Base-by-base conservation (phyloP, 768 basidiomycete genomes). In the Lanmaoa pseudosensibilis region DNA sequence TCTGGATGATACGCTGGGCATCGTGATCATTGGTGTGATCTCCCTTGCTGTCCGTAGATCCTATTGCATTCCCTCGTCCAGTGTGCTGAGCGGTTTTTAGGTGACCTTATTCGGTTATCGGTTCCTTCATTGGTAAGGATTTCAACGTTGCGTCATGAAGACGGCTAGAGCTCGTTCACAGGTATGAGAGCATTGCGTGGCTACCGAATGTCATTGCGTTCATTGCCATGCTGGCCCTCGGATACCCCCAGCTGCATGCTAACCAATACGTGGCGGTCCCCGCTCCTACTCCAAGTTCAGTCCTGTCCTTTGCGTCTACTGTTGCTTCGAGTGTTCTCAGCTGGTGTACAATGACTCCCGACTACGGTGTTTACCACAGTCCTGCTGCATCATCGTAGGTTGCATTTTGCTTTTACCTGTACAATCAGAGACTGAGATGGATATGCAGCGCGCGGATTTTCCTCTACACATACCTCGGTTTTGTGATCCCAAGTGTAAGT, bases 111-210 rank as follows among this genome's bases (percentile, higher is more conserved):
- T 79, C 60, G 87, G 86, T 6, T 82, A 83, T 68, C 77, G 74
- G 76, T 64, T 90, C 73, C 59, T 92, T 76, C 75, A 82, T 56
- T 77, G 80, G 84, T 82, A 55, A 32, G 72, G 62, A 34, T 38
- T 10, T n/a, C 34, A n/a, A 12, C 2, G 8, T 40, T 27, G 43
- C 19, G 4, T 27, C 6, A 36, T 18, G 19, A 43, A n/a, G 19
- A n/a, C 27, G 23, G 25, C 39, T 53, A n/a, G 50, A 49, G 12
- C 41, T 50, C 46, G 50, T 11, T 11, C 19, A 48, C 75, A 77
- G 88, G 86, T 93, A 88, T 61, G 91, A 91, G 67, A 79, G 82
- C 12, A 51, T 88, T 6, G 81, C 85, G 0, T 92, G 91, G 90
- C 73, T 92, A n/a, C 92, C 92, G 0, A 80, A 87, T 23, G 65